Percentiles rank a stretch among this genome's conserved stretches.
These are phyloP conservation scores for Ganoderma leucocontextum DNA, from an alignment of 1,284 basidiomycete species.

Conservation along the genomic window DNA sequence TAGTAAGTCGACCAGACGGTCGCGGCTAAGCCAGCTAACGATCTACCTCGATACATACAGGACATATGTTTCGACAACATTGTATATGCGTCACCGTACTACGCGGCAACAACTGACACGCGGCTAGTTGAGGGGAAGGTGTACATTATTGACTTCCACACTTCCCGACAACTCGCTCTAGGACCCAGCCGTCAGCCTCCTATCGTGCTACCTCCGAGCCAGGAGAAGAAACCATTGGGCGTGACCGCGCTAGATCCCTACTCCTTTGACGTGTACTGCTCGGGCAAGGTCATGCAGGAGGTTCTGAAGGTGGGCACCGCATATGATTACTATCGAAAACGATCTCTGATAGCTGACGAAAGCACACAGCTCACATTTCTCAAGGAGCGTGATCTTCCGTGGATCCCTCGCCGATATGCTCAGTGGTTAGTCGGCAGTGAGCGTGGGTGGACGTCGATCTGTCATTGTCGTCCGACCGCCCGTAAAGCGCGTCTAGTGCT, in stretches of 20 bases:
- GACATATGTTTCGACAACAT: neutral
- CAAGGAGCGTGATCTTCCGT: neutral
- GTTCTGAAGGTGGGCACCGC: neutral
- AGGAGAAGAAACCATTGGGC: neutral
- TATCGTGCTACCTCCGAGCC: neutral
- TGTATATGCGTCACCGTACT: neutral
- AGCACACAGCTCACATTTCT: neutral
- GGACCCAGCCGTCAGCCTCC: neutral
- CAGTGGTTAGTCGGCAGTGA: neutral
- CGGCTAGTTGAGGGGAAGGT: neutral
- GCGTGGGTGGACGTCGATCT: neutral
- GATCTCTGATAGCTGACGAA: neutral
- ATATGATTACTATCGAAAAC: neutral
- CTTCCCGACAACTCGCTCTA: neutral
- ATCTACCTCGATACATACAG: neutral
- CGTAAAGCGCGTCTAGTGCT: neutral
- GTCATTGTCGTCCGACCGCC: neutral
- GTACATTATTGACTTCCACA: neutral
- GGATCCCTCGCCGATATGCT: neutral
- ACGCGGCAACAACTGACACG: neutral
- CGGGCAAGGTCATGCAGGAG: neutral
- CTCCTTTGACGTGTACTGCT: neutral
- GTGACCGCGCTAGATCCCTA: neutral
- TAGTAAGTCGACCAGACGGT: neutral
- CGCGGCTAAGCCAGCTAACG: neutral